Conservation (phyloP, 768 basidiomycete species). For the Stropharia rugosoannulata region DNA sequence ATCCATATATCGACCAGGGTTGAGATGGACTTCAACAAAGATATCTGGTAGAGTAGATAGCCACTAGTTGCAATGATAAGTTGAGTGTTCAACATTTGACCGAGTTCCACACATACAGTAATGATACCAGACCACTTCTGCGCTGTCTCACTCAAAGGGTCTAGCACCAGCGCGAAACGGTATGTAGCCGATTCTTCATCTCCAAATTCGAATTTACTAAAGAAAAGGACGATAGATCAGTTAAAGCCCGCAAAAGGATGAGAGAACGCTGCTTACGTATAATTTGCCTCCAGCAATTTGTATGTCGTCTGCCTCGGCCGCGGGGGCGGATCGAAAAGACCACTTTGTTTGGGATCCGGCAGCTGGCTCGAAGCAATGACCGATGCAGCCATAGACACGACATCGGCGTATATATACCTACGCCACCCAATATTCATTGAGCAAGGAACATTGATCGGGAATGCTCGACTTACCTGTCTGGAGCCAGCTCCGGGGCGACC, state of each 20-base stretch:
- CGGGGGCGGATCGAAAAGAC: conserved; percentile 66
- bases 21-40: conserved; percentile 76
- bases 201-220: conserved; percentile 70
- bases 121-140: conserved; percentile 86
- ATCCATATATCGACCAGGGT: conserved; percentile 67
- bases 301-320: conserved; percentile 64
- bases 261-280: conserved; percentile 54
- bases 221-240: not conserved
- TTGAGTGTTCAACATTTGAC: not conserved
- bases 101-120: conserved; percentile 41
- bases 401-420: conserved; percentile 55
- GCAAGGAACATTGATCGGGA: not conserved
- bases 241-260: conserved; percentile 1
- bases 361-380: conserved; percentile 69
- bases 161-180: conserved; percentile 71
- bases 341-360: conserved; percentile 71
- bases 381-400: conserved; percentile 68
- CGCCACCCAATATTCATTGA: not conserved
- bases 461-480: conserved; percentile 17
- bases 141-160: conserved; percentile 82
- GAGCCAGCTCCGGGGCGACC: conserved; percentile 37
- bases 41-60: conserved; percentile 59
- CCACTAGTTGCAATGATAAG: conserved; percentile 45
- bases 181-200: conserved; percentile 65
- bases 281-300: conserved; percentile 51